phyloP scores from a whole-genome alignment of 2,329 filamentous ascomycete species.

The Ceratocystiopsis sp. region DNA sequence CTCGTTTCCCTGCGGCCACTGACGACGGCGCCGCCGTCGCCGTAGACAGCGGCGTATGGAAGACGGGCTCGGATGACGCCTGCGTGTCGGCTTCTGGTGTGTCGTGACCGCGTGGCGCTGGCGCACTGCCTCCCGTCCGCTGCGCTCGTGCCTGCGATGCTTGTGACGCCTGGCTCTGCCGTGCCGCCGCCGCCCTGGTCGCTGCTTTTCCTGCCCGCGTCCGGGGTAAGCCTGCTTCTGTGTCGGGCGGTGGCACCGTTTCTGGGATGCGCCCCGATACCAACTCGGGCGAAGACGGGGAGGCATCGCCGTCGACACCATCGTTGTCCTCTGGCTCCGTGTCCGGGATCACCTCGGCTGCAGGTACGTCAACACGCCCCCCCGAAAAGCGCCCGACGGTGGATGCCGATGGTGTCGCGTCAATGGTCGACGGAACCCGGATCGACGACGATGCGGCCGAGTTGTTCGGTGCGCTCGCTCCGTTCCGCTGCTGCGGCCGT shows the following conservation, averaged over 20 bases:
- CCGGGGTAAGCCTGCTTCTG: slow-evolving; percentile 12
- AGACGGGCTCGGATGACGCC: neutral
- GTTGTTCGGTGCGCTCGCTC: too few species aligned
- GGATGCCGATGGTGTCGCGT: too few species aligned
- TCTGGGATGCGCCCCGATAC: neutral
- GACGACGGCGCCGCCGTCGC: slow-evolving; percentile 16
- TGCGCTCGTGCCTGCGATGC: slow-evolving; percentile 10
- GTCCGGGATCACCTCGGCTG: neutral
- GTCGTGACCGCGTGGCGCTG: neutral
- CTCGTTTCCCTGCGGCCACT: slow-evolving; percentile 17
- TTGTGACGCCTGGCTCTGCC: slow-evolving; percentile 4
- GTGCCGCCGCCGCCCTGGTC: slow-evolving; percentile 13
- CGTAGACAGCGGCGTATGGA: slow-evolving; percentile 1
- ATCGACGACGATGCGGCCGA: too few species aligned
- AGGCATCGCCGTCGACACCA: slow-evolving; percentile 1
- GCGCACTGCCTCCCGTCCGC: neutral
- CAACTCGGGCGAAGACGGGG: too few species aligned
- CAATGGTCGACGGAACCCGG: too few species aligned
- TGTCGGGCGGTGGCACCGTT: slow-evolving; percentile 6
- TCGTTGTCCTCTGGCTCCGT: slow-evolving; percentile 11
- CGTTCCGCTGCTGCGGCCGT: too few species aligned
- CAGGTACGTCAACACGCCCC: too few species aligned
- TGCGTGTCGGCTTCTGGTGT: slow-evolving; percentile 15
- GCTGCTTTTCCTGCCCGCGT: slow-evolving; percentile 18
- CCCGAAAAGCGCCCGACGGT: too few species aligned